Evolutionary conservation across 495 filamentous ascomycete genomes (phyloP), one percentile per base, ranked within the genome.

Genomic region (Thermothielavioides terrestris): DNA sequence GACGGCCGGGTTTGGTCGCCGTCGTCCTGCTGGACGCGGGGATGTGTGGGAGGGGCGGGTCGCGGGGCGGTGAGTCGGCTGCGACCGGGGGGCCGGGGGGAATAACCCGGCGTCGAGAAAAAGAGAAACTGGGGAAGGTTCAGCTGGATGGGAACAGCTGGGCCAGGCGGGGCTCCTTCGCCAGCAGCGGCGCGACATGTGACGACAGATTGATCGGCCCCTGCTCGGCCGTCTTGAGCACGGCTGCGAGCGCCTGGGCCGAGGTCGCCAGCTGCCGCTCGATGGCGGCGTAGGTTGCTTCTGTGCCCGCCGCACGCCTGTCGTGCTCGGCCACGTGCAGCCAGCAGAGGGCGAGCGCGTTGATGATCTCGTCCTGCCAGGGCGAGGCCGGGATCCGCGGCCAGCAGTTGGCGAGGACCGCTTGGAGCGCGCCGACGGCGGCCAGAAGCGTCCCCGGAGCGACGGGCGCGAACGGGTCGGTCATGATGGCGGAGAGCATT

Each of bases 361-460:
- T 79, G 43, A 94, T 51, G 14, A 94, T 65, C 61, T 90, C 85
- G n/a, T 77, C 80, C 22, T 77, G 70, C 70, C 84, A 83, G n/a
- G 54, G 58, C 15, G 60, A 49, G 35, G 61, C 58, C 54, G 68
- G 73, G 15, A 95, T 66, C 0, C 89, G 72, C 10, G 86, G 82
- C 80, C 92, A 91, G n/a, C 77, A 79, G 37, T 73, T 83, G 20
- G 77, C 52, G n/a, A 95, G 66, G 11, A 86, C 68, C 0, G 66
- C 65, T 41, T 82, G 74, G 23, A 88, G 47, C 1, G 80, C 68
- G 8, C 68, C 56, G 6, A 77, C 60, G 1, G 82, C 78, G 0
- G 75, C 67, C 2, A 69, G 37, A 0, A 94, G 67, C 0, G 86
- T 65, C 2, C 71, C 64, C 0, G 77, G 74, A 41, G 78, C 65